Evolutionary conservation across 2,329 filamentous ascomycete species (phyloP).

Genomic region (Parastagonospora avenae): DNA sequence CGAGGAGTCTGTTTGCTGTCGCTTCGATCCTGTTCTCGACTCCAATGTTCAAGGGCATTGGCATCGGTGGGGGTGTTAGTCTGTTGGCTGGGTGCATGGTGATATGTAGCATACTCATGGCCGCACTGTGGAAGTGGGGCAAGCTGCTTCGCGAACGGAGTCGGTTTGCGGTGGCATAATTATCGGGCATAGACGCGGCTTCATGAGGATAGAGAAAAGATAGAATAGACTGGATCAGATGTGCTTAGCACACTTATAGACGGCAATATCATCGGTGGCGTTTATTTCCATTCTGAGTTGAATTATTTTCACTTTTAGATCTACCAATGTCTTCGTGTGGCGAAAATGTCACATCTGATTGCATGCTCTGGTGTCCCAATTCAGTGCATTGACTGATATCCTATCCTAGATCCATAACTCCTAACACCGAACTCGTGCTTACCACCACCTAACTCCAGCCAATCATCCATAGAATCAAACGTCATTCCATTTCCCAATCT

Average conservation of each 20-base stretch:
- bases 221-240: no score
- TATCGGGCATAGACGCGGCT: neutral
- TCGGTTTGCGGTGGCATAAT: conserved; percentile 56
- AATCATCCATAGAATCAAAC: neutral
- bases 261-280: no score
- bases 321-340: no score
- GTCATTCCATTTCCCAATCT: no score
- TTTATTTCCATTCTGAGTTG: no score
- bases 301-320: no score
- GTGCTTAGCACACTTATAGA: no score
- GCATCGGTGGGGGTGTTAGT: conserved; percentile 62
- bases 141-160: conserved; percentile 60
- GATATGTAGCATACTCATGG: conserved; percentile 58
- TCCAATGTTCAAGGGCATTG: conserved; percentile 63
- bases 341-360: no score
- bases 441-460: neutral
- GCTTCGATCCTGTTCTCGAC: conserved; percentile 64
- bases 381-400: no score
- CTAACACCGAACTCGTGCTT: neutral
- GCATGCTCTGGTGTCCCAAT: no score
- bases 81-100: conserved; percentile 57
- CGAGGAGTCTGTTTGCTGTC: conserved; percentile 61
- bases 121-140: conserved; percentile 62
- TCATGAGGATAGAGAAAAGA: no score
- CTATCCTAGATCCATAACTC: neutral